Base-by-base conservation (phyloP, 768 basidiomycete species). In the Coprinellus micaceus region DNA sequence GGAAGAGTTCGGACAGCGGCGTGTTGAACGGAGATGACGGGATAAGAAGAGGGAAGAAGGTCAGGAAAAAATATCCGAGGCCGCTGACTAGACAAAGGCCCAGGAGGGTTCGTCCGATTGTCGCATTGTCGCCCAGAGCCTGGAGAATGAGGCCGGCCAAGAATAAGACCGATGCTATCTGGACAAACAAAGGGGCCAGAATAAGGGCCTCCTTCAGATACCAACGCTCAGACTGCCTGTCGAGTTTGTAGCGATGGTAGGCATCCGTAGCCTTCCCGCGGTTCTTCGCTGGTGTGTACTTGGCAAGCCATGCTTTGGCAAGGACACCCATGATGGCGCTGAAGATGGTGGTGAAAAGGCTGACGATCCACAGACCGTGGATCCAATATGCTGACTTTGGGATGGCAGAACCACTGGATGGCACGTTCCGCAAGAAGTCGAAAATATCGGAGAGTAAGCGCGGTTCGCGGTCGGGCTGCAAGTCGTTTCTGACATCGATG, bases 291-390 rank as follows among this genome's bases (percentile, higher is more conserved):
- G 63, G 60, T 9, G 57, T 58, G 36, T 59, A 63, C 36, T 59
- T 57, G 9, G 58, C 51, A 12, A 63, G 60, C 63, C 63, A 63
- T 11, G 60, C 57, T 54, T 63, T 63, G 17, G 63, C 63, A 3
- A 68, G 60, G 28, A 65, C 66, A 12, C 64, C 66, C 15, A 60
- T 60, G 36, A 69, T 63, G 4, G 68, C 68, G 60, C 66, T 61
- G 22, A 61, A 62, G 6, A 68, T 58, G 12, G 61, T 64, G 43
- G 61, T 63, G 15, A 60, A 60, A 10, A 69, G 59, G 40, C 67
- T 68, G 24, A 64, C 59, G 45, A 66, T 67, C 66, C 66, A 67
- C 3, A 67, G 52, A 6, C 61, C 55, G 47, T 66, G n/a, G n/a
- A n/a, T n/a, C n/a, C n/a, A n/a, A n/a, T n/a, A n/a, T n/a, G n/a